Evolutionary conservation across 495 filamentous ascomycete species (phyloP).

Genomic region (Arthonia radiata): DNA sequence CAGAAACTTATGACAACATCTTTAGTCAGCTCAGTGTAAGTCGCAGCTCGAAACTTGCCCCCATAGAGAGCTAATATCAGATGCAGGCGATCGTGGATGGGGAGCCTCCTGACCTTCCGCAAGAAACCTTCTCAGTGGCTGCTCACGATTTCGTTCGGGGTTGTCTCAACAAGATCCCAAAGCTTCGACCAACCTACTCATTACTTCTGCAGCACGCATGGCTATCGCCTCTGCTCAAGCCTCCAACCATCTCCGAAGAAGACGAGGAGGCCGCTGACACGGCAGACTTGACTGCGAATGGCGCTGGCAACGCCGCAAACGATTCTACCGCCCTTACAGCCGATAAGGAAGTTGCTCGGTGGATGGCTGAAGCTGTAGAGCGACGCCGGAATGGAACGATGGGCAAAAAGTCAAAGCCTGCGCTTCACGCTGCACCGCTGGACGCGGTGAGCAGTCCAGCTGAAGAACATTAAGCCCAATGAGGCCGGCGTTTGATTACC

Average conservation of each 20-base stretch:
- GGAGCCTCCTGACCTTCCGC: slow-evolving; percentile 66
- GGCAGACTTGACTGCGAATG: slow-evolving; percentile 1
- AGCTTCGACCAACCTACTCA: slow-evolving; percentile 67
- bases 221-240: slow-evolving; percentile 57
- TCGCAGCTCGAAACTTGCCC: slow-evolving; percentile 8
- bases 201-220: slow-evolving; percentile 76
- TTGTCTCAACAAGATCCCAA: slow-evolving; percentile 82
- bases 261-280: slow-evolving; percentile 28
- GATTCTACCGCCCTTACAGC: slow-evolving; percentile 13
- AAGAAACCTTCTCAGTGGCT: slow-evolving; percentile 45
- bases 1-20: slow-evolving; percentile 95
- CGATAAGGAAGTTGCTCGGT: slow-evolving; percentile 59
- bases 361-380: slow-evolving; percentile 54
- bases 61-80: slow-evolving; percentile 1
- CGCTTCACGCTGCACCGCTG: slow-evolving; percentile 54
- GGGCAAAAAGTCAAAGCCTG: slow-evolving; percentile 30
- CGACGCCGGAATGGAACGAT: slow-evolving; percentile 28
- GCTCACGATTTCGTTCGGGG: slow-evolving; percentile 71
- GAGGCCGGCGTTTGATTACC: no score
- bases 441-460: slow-evolving; percentile 21
- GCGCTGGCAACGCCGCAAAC: slow-evolving; percentile 8
- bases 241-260: slow-evolving; percentile 56
- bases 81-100: slow-evolving; percentile 86
- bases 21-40: slow-evolving; percentile 93
- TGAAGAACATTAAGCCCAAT: no score